Percentiles rank a stretch among this genome's conserved stretches.
Conservation (phyloP, 768 basidiomycete species). For the Suillus lakei region DNA sequence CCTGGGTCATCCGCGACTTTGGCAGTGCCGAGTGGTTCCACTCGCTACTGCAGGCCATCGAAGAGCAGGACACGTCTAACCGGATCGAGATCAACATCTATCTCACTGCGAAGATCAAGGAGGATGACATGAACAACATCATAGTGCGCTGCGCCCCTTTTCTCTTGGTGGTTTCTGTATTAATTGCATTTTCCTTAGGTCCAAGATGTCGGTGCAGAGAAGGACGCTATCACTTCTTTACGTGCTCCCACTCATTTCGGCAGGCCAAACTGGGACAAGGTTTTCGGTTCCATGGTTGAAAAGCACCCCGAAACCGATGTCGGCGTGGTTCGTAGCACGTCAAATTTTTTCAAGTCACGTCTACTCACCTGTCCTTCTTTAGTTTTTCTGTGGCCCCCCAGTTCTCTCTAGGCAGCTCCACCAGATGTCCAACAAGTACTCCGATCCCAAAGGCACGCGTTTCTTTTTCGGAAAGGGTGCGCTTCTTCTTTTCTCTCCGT, state of each 20-base stretch:
- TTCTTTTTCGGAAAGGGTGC: slow-evolving; percentile 92
- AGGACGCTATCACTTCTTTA: slow-evolving; percentile 88
- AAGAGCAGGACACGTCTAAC: slow-evolving; percentile 87
- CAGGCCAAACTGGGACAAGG: slow-evolving; percentile 83
- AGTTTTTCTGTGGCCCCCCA: slow-evolving; percentile 88
- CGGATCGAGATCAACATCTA: slow-evolving; percentile 94
- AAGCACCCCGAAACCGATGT: slow-evolving; percentile 90
- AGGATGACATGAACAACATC: slow-evolving; percentile 94
- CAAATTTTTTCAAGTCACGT: background rate
- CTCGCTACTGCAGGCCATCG: slow-evolving; percentile 88
- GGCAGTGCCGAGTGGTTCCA: slow-evolving; percentile 94
- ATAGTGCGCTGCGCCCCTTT: slow-evolving; percentile 50
- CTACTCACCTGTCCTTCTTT: slow-evolving; percentile 34
- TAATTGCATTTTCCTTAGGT: slow-evolving; percentile 43
- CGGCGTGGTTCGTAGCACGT: slow-evolving; percentile 63
- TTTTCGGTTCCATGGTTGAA: slow-evolving; percentile 73
- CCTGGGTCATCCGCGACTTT: slow-evolving; percentile 95
- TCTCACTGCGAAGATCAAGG: slow-evolving; percentile 88
- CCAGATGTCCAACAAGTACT: slow-evolving; percentile 84
- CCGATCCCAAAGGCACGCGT: slow-evolving; percentile 71
- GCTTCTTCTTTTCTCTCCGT: slow-evolving; percentile 23
- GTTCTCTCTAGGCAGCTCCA: slow-evolving; percentile 75
- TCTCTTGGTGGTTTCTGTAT: slow-evolving; percentile 9
- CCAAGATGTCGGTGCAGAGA: slow-evolving; percentile 91
- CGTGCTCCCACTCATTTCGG: slow-evolving; percentile 94